Evolutionary conservation across 1,139 yeast genomes (phyloP), one percentile per base, ranked within the genome.

Genomic region (Geotrichum bryndzae): DNA sequence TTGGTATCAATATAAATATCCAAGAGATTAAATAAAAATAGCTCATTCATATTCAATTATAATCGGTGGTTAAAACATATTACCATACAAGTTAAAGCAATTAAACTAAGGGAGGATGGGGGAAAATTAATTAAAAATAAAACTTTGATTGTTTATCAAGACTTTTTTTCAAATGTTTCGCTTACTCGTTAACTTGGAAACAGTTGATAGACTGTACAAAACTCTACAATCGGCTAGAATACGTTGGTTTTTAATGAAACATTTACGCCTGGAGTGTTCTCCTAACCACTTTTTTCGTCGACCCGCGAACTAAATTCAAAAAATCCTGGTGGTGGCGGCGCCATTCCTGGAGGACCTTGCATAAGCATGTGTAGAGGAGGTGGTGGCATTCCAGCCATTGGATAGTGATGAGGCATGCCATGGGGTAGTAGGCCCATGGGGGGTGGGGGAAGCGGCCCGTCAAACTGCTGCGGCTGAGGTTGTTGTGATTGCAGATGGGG

Each of bases 401-500:
- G 23, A 18, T 41, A n/a, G 48, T 41, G 48, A 8, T 41, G 48
- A 18, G 23, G 48, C 5, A 41, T 41, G 22, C 48, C 48, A 7
- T 41, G 48, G 1, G 22, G 23, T n/a, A 18, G 48, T 8, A 41
- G 3, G 10, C 48, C 48, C 48, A 41, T 41, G n/a, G 48, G 48
- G 7, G 18, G 18, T n/a, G 48, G 48, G 13, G 48, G 22, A n/a
- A 41, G 22, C 48, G 18, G n/a, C 3, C 48, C 18, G 1, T 41
- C 22, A n/a, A 41, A 51, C 54, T 54, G 48, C 18, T 35, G 33
- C 22, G 56, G 63, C 18, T 18, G 18, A 18, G 18, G 53, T 18
- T 22, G 64, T 48, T 41, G 60, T 22, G 11, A 54, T n/a, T 23
- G 61, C 56, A 31, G 41, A 48, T 38, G 15, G n/a, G 22, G 35